These are phyloP conservation scores for Cryptosporidium baileyi DNA, from an alignment of 169 alveolate genomes.

Conservation along the genomic window DNA sequence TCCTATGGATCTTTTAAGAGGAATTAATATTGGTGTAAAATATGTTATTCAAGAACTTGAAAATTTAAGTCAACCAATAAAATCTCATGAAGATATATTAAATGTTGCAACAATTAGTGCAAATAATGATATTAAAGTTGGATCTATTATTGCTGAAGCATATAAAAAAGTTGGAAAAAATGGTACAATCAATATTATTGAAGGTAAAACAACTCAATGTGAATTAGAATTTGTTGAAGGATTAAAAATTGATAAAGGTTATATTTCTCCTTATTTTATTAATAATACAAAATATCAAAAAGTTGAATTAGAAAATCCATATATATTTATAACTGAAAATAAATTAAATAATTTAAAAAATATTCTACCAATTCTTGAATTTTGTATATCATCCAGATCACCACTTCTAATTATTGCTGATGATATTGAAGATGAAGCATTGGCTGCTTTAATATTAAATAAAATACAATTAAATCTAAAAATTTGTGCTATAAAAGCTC, in stretches of 20 bases:
- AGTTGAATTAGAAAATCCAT: conserved; percentile 95
- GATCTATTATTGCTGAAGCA: conserved; percentile 95
- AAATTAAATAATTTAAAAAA: conserved; percentile 90
- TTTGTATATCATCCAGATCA: conserved; percentile 90
- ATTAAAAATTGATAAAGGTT: conserved; percentile 96
- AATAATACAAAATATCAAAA: conserved; percentile 94
- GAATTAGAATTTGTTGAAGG: conserved; percentile 99
- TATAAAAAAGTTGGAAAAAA: conserved; percentile 97
- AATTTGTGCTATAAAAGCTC: conserved; percentile 97
- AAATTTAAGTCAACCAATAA: conserved; percentile 81
- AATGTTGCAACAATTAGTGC: conserved; percentile 99
- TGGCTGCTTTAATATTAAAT: conserved; percentile 97
- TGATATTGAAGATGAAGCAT: conserved; percentile 99
- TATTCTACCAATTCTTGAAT: conserved; percentile 92
- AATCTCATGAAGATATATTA: conserved; percentile 84
- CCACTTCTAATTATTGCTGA: conserved; percentile 96
- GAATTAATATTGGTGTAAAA: conserved; percentile 88
- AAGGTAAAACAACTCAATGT: conserved; percentile 96
- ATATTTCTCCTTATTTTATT: conserved; percentile 97
- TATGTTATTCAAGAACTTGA: conserved; percentile 83
- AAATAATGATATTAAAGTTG: conserved; percentile 96
- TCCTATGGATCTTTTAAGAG: conserved; percentile 98
- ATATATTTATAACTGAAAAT: conserved; percentile 93
- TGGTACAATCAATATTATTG: conserved; percentile 97
- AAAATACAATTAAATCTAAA: conserved; percentile 96